Evolutionary conservation across 2,329 filamentous ascomycete genomes (phyloP), one percentile per base, ranked within the genome.

Genomic region (Neofusicoccum parvum): DNA sequence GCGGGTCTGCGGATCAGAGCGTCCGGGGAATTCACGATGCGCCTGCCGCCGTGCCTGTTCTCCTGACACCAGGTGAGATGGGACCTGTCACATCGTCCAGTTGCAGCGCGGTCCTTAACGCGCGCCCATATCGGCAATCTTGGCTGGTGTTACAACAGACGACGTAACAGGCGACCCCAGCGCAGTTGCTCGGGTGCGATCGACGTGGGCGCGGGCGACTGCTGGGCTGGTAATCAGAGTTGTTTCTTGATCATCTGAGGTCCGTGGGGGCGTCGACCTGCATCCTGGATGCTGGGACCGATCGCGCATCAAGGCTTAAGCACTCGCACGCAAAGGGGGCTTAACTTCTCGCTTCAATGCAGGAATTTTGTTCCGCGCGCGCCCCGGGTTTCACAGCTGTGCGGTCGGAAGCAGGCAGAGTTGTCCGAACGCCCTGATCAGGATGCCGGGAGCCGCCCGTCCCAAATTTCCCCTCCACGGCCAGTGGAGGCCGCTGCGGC

Each of bases 271-370:
- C 67, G 56, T 70, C 67, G 71, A 72, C 71, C 74, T 71, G 65
- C 67, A 70, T 74, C 74, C 75, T 69, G 74, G 74, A 68, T 68
- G 65, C 63, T 66, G 75, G 74, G 72, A 70, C 64, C 54, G 53
- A 58, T 65, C 43, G 45, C 46, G 64, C 65, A 67, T 60, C 43
- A 64, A 27, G 56, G 56, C 56, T 36, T 60, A 48, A 37, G 54
- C 62, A 66, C 32, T 59, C 62, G 65, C 65, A 67, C 67, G 67
- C 66, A 65, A 65, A 65, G 67, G 66, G 68, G 64, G 50, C 45
- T 54, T 59, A 64, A 56, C 32, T 14, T 50, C 59, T 69, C 68
- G 68, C 65, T 71, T 66, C 14, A 62, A 67, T 67, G 64, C 66
- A 66, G 43, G 36, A 62, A 45, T 59, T 65, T 54, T 59, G 51